Evolutionary conservation across 139 green algal species (phyloP), one percentile per base, ranked within the genome.

Genomic region (Coccomyxa sp.): DNA sequence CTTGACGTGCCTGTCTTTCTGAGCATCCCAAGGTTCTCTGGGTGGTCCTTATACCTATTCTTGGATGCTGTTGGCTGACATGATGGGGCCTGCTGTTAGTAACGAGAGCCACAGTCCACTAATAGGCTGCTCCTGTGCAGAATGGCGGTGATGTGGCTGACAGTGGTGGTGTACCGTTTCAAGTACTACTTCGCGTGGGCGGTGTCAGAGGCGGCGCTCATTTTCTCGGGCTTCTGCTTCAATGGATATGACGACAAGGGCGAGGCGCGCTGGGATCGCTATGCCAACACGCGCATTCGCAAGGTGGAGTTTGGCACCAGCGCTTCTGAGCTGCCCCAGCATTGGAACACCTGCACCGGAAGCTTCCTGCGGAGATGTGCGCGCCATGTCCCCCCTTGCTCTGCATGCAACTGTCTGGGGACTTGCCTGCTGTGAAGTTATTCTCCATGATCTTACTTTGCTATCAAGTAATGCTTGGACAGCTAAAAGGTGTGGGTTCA

Each of bases 321-420:
- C 23, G 85, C 90, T 32, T 86, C 93, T 23, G 82, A 92, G 74
- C 83, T 95, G 67, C 85, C 90, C 0, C 51, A 76, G 13, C 82
- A 93, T 86, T 97, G 94, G 94, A 98, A 98, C 84, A 91, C 92
- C 32, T 88, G 88, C 63, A 98, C 94, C 0, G 94, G 92, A 30
- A 84, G 82, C 25, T 98, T 94, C 85, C 85, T 98, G 23, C 78
- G 89, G 7, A 82, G 88, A 82, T 92, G 88, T 90, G 80, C 81
- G 82, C 58, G 18, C n/a, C 67, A 18, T 45, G 13, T 13, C 45
- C 66, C 30, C 67, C 25, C 12, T 75, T 21, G 31, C 21, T 75
- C 60, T 60, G 15, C 76, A 13, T 10, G 3, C 11, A 1, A 57
- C 74, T 78, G 3, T 38, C 23, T 7, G 4, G 30, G 9, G 4